phyloP scores from a whole-genome alignment of 1,139 yeast species.

The Suhomyces chickasaworum region DNA sequence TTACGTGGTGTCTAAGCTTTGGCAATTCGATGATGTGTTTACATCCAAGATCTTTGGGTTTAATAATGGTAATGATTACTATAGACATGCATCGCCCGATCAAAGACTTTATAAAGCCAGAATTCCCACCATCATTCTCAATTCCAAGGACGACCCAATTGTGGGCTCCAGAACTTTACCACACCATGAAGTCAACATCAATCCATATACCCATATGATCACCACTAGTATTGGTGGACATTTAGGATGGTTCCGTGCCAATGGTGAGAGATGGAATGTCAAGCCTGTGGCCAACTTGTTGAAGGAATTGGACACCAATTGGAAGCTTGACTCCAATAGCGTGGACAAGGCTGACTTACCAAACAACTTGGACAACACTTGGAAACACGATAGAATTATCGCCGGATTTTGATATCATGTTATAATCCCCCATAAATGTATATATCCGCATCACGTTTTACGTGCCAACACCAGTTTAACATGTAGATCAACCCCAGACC shows the following conservation, averaged over 20 bases:
- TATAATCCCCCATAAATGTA: no score
- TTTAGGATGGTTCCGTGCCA: conserved; percentile 57
- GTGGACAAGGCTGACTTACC: conserved; percentile 29
- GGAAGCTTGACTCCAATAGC: conserved; percentile 22
- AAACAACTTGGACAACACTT: conserved; percentile 27
- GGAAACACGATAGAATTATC: conserved; percentile 38
- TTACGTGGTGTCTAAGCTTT: conserved; percentile 35
- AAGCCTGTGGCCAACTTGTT: conserved; percentile 40
- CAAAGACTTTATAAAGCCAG: conserved; percentile 52
- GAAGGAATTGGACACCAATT: conserved; percentile 32
- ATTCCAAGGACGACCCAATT: conserved; percentile 60
- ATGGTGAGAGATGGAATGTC: conserved; percentile 57
- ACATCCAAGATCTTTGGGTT: conserved; percentile 80
- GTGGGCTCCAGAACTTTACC: conserved; percentile 62
- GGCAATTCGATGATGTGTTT: conserved; percentile 68
- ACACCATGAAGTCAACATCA: conserved; percentile 54
- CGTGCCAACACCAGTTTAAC: no score
- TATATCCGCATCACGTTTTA: no score
- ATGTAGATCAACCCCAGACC: no score
- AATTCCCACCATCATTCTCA: conserved; percentile 54
- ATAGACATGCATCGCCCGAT: conserved; percentile 67
- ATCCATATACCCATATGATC: conserved; percentile 69
- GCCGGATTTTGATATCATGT: neutral
- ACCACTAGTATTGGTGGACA: conserved; percentile 88
- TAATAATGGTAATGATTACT: conserved; percentile 69